Evolutionary conservation across 768 basidiomycete species (phyloP).

Genomic region (Dendrothele bispora): DNA sequence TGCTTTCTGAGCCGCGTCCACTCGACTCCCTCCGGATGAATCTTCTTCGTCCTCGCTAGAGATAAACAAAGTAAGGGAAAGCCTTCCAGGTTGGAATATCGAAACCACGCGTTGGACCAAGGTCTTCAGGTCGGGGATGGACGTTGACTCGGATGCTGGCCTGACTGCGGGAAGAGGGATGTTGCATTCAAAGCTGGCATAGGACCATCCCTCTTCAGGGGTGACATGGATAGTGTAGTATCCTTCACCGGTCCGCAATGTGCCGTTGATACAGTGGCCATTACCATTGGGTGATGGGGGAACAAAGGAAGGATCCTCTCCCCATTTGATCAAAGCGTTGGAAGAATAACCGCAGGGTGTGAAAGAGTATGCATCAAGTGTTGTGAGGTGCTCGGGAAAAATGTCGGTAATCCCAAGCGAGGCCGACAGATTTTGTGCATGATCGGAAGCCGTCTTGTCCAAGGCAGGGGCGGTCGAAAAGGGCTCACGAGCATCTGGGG

Average conservation of each 20-base stretch:
- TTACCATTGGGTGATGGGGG: conserved; percentile 14
- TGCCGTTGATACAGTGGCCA: not conserved
- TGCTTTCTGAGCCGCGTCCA: conserved; percentile 73
- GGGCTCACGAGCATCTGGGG: conserved; percentile 67
- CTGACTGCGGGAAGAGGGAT: conserved; percentile 61
- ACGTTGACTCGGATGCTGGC: conserved; percentile 24
- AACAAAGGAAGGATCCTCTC: conserved; percentile 30
- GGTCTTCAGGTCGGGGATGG: conserved; percentile 74
- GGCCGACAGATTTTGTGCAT: conserved; percentile 62
- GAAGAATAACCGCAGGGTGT: conserved; percentile 94
- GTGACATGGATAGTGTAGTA: conserved; percentile 99
- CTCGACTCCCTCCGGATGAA: conserved; percentile 44
- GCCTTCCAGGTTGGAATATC: conserved; percentile 88
- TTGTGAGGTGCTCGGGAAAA: conserved; percentile 77
- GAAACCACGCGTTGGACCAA: conserved; percentile 86
- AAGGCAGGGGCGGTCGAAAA: conserved; percentile 59
- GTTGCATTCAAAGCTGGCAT: conserved; percentile 98
- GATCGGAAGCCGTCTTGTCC: conserved; percentile 45
- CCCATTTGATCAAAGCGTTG: conserved; percentile 83
- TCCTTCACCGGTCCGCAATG: conserved; percentile 60
- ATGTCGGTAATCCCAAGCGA: conserved; percentile 78
- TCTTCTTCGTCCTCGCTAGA: conserved; percentile 61
- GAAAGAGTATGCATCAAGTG: conserved; percentile 91
- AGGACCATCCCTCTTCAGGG: conserved; percentile 97
- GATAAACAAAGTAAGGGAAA: conserved; percentile 90